Percentiles rank a stretch among this genome's conserved stretches.
Evolutionary conservation across 1,139 yeast species (phyloP).

Genomic region (Yamadazyma diospyri): DNA sequence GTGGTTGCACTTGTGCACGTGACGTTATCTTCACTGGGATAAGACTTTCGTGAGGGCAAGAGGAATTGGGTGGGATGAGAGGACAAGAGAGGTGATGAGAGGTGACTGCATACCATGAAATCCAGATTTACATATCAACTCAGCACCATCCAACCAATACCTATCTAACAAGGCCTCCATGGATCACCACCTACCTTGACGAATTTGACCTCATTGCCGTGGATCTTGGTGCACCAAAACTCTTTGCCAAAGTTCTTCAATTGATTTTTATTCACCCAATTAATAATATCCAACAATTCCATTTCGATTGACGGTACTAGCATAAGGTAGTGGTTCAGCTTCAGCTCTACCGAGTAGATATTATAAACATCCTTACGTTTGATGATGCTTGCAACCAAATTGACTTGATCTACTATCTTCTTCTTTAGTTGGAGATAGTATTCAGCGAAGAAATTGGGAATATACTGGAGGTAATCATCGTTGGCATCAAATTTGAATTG

Average conservation of each 20-base stretch:
- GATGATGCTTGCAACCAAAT: conserved; percentile 10
- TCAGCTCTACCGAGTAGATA: conserved; percentile 9
- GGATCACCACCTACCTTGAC: conserved; percentile 10
- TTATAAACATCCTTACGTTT: conserved; percentile 7
- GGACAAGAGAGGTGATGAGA: too few species aligned
- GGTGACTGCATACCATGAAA: too few species aligned
- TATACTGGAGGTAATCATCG: too few species aligned
- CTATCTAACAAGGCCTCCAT: too few species aligned
- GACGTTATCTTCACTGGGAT: too few species aligned
- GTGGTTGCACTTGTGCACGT: neutral
- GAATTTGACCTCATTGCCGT: conserved; percentile 9
- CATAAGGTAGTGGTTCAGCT: conserved; percentile 9
- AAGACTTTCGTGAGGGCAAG: too few species aligned
- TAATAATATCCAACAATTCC: conserved; percentile 6
- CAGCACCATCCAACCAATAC: too few species aligned
- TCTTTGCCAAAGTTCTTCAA: conserved; percentile 7
- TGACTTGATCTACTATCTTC: conserved; percentile 5
- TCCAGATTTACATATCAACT: too few species aligned
- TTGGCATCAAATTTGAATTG: too few species aligned
- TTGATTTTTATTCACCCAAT: conserved; percentile 13
- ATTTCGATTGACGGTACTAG: conserved; percentile 8
- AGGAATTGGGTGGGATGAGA: too few species aligned
- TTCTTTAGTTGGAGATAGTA: neutral
- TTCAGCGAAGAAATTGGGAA: neutral
- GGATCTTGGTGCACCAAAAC: conserved; percentile 10